Percentiles rank a stretch among this genome's conserved stretches.
phyloP scores from a whole-genome alignment of 192 early-diverging fungal species.

The Coemansia sp. region DNA sequence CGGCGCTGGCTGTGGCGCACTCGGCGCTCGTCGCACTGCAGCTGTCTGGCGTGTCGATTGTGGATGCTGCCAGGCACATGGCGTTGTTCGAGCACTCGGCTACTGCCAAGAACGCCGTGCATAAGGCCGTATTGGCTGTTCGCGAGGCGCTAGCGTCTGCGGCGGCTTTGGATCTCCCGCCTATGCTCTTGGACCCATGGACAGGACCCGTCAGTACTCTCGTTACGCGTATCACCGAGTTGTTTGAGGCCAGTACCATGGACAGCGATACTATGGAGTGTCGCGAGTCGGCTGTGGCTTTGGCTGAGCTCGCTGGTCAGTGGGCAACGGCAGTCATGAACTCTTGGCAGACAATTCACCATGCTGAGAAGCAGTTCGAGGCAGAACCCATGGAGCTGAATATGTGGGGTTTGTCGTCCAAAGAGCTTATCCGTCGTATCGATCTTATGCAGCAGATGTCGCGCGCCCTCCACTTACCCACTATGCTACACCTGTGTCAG shows the following conservation, averaged over 20 bases:
- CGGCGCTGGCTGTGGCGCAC: constrained; percentile 5
- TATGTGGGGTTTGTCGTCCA: constrained; percentile 35
- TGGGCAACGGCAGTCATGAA: constrained; percentile 44
- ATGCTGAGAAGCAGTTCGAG: constrained; percentile 28
- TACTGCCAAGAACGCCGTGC: constrained; percentile 1
- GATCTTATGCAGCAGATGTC: constrained; percentile 22
- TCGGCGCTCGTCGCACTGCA: constrained; percentile 4
- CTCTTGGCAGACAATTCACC: constrained; percentile 39
- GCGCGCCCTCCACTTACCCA: constrained; percentile 32
- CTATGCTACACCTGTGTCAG: constrained; percentile 20
- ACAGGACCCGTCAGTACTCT: neutral
- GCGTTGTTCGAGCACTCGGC: neutral
- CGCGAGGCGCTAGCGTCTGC: neutral
- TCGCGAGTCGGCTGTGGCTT: neutral
- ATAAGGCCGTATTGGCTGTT: neutral
- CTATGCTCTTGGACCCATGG: constrained; percentile 14
- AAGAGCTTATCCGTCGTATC: constrained; percentile 39
- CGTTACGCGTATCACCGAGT: neutral
- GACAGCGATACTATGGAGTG: neutral
- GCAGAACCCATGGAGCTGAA: constrained; percentile 11
- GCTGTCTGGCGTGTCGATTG: constrained; percentile 7
- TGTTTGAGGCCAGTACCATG: neutral
- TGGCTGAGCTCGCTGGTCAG: constrained; percentile 29
- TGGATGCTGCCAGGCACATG: neutral
- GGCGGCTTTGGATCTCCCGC: neutral